phyloP scores from a whole-genome alignment of 352 stramenopile species.

The Pythium guiyangense region DNA sequence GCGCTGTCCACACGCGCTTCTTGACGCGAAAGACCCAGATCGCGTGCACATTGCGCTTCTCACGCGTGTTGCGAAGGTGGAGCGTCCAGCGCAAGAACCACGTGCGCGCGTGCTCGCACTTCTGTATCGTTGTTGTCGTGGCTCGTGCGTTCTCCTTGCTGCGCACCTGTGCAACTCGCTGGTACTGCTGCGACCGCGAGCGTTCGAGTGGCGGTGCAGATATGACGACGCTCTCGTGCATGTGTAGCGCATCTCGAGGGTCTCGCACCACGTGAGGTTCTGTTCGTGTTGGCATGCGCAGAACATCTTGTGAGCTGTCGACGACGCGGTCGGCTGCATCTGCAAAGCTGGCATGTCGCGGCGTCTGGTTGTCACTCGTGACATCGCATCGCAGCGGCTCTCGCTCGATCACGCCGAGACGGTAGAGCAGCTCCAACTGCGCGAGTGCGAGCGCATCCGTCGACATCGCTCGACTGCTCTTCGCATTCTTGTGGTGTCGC shows the following conservation, averaged over 20 bases:
- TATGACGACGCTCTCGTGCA: no score
- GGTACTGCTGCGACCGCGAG: no score
- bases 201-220: no score
- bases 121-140: background rate
- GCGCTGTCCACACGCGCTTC: conserved; percentile 16
- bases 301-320: no score
- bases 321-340: background rate
- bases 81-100: conserved; percentile 31
- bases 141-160: background rate
- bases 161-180: background rate
- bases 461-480: conserved; percentile 9
- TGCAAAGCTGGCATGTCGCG: background rate
- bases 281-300: no score
- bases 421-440: conserved; percentile 48
- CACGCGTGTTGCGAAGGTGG: conserved; percentile 13
- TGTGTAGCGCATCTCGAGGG: no score
- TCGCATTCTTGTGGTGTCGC: no score
- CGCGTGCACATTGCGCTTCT: conserved; percentile 13
- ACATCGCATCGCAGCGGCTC: background rate
- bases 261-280: no score
- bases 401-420: conserved; percentile 41
- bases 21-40: conserved; percentile 17
- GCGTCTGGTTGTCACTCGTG: background rate
- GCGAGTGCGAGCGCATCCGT: conserved; percentile 19
- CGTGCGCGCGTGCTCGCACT: background rate